A percentile compares a stretch with the other conserved stretches of the same genome.
These are phyloP conservation scores for Vitis cinerea DNA, from an alignment of 164 flowering plant genomes.

Conservation along the genomic window DNA sequence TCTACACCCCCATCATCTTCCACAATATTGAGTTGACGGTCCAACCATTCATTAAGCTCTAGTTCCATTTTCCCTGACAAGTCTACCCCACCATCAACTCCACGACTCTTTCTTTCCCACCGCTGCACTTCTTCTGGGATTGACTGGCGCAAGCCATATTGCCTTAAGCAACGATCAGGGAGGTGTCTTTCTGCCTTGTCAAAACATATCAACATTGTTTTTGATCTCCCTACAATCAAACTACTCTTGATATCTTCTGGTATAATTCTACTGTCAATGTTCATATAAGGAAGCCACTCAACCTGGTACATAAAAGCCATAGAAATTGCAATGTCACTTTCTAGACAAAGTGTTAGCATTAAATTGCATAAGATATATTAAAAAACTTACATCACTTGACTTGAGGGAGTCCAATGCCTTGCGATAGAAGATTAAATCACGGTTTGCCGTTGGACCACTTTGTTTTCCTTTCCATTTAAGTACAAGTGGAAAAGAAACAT, in stretches of 20 bases:
- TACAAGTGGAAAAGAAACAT: slow-evolving; percentile 70
- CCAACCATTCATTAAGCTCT: slow-evolving; percentile 59
- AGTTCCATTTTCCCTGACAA: slow-evolving; percentile 52
- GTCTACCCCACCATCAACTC: slow-evolving; percentile 71
- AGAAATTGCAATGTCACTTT: neutral
- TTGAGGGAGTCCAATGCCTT: slow-evolving; percentile 62
- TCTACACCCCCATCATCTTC: slow-evolving; percentile 44
- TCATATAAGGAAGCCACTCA: slow-evolving; percentile 62
- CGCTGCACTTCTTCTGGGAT: slow-evolving; percentile 50
- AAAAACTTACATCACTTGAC: slow-evolving; percentile 51
- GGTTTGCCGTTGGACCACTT: slow-evolving; percentile 67
- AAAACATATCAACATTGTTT: slow-evolving; percentile 73
- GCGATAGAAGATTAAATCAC: slow-evolving; percentile 68
- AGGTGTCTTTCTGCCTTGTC: slow-evolving; percentile 81
- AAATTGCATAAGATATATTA: neutral
- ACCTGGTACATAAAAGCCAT: slow-evolving; percentile 34
- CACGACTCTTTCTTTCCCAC: slow-evolving; percentile 72
- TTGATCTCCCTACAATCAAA: slow-evolving; percentile 55
- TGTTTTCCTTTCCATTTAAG: slow-evolving; percentile 79
- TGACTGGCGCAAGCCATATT: slow-evolving; percentile 53
- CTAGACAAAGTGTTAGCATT: neutral
- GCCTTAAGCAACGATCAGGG: slow-evolving; percentile 70
- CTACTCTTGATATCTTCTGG: slow-evolving; percentile 41
- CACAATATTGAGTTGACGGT: slow-evolving; percentile 44
- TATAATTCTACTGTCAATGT: slow-evolving; percentile 36